A percentile compares a stretch with the other conserved stretches of the same genome.
These are phyloP conservation scores for Boletus holoroseus DNA, from an alignment of 1,284 basidiomycete species.

Conservation along the genomic window DNA sequence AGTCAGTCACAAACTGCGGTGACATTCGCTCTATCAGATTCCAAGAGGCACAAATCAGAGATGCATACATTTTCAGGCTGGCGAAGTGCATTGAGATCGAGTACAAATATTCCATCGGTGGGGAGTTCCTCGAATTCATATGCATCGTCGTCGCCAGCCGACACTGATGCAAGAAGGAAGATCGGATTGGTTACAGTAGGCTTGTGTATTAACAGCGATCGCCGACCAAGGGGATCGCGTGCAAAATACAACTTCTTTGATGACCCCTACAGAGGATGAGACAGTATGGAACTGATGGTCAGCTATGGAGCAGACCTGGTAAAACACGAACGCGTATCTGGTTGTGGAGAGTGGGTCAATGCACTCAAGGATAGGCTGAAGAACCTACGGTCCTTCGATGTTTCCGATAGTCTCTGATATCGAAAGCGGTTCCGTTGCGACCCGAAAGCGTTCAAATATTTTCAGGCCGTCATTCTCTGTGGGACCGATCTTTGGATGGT, in stretches of 20 bases:
- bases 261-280: conserved; percentile 36
- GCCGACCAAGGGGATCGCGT: conserved; percentile 85
- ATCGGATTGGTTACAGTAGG: conserved; percentile 46
- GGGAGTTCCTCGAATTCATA: conserved; percentile 59
- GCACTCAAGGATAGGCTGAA: background rate
- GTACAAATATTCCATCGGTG: conserved; percentile 52
- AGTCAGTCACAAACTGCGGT: conserved; percentile 33
- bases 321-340: conserved; percentile 83
- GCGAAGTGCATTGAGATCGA: conserved; percentile 40
- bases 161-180: conserved; percentile 63
- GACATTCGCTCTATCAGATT: conserved; percentile 5
- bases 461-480: conserved; percentile 76
- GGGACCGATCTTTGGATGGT: conserved; percentile 38
- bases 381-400: conserved; percentile 84
- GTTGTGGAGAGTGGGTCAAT: conserved; percentile 1
- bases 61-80: conserved; percentile 26
- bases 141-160: conserved; percentile 42
- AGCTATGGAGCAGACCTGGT: conserved; percentile 47
- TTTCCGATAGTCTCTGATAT: conserved; percentile 49
- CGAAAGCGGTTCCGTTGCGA: conserved; percentile 37
- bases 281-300: background rate
- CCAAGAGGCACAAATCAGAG: background rate
- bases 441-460: conserved; percentile 52
- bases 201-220: conserved; percentile 75
- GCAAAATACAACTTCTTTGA: conserved; percentile 64